Conservation (phyloP, 768 basidiomycete species). For the Suillus placidus region DNA sequence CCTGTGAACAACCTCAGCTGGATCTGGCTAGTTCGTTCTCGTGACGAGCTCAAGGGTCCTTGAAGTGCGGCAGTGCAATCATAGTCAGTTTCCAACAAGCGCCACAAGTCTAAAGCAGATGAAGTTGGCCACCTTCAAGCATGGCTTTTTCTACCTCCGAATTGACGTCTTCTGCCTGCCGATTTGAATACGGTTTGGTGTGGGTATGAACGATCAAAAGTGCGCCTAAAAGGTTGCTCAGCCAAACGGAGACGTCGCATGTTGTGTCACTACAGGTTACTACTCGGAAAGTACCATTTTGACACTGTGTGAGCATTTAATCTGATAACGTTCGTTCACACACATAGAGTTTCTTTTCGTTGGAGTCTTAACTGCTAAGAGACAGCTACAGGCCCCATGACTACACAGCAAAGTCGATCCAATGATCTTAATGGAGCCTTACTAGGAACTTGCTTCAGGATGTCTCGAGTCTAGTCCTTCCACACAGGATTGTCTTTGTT, state of each 20-base stretch:
- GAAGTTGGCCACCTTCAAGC: neutral
- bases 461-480: neutral
- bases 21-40: slow-evolving; percentile 12
- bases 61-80: slow-evolving; percentile 5
- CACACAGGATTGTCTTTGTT: neutral
- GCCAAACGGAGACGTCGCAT: neutral
- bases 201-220: neutral
- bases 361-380: neutral
- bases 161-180: neutral
- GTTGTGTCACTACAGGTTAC: neutral
- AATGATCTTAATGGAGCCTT: neutral
- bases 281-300: slow-evolving; percentile 1
- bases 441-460: neutral
- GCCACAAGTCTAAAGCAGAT: slow-evolving; percentile 6
- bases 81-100: slow-evolving; percentile 3
- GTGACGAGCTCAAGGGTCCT: slow-evolving; percentile 15
- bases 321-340: slow-evolving; percentile 7
- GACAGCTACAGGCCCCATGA: neutral
- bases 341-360: neutral
- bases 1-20: slow-evolving; percentile 27
- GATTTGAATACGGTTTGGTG: neutral
- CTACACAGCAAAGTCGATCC: neutral
- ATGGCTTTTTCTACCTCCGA: neutral
- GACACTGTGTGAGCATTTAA: neutral
- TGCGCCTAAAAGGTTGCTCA: neutral